phyloP scores from a whole-genome alignment of 2,329 filamentous ascomycete species.

The Arthrobotrys musiformis region DNA sequence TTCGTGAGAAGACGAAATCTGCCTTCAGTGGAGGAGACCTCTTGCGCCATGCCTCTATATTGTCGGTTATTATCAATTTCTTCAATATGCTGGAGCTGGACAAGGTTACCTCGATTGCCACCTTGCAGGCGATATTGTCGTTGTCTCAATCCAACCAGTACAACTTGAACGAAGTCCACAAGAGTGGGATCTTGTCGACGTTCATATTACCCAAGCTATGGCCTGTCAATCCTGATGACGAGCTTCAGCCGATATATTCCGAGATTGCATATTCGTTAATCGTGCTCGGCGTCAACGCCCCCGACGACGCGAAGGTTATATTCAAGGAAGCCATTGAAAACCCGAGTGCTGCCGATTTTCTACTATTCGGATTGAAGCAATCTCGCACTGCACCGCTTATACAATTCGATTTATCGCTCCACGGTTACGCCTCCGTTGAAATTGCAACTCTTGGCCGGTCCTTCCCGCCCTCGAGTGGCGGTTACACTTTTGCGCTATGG shows the following conservation, averaged over 20 bases:
- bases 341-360: conserved; percentile 72
- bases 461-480: conserved; percentile 83
- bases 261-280: conserved; percentile 76
- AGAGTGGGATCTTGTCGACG: conserved; percentile 69
- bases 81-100: conserved; percentile 59
- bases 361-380: conserved; percentile 76
- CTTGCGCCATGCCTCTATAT: conserved; percentile 63
- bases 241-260: conserved; percentile 71
- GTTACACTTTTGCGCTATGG: conserved; percentile 93
- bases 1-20: conserved; percentile 58
- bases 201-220: conserved; percentile 58
- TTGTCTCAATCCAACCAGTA: conserved; percentile 72
- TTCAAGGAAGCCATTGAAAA: conserved; percentile 69
- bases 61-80: conserved; percentile 61
- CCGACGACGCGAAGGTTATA: conserved; percentile 85
- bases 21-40: conserved; percentile 60
- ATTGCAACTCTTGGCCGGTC: conserved; percentile 82
- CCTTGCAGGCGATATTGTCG: conserved; percentile 73
- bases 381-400: conserved; percentile 85
- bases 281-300: conserved; percentile 77
- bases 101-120: conserved; percentile 68
- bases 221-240: conserved; percentile 63
- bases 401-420: conserved; percentile 89
- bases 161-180: conserved; percentile 78
- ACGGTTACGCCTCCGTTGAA: conserved; percentile 91